These are phyloP conservation scores for Neophaeococcomyces mojaviensis DNA, from an alignment of 2,329 filamentous ascomycete species.

Conservation along the genomic window DNA sequence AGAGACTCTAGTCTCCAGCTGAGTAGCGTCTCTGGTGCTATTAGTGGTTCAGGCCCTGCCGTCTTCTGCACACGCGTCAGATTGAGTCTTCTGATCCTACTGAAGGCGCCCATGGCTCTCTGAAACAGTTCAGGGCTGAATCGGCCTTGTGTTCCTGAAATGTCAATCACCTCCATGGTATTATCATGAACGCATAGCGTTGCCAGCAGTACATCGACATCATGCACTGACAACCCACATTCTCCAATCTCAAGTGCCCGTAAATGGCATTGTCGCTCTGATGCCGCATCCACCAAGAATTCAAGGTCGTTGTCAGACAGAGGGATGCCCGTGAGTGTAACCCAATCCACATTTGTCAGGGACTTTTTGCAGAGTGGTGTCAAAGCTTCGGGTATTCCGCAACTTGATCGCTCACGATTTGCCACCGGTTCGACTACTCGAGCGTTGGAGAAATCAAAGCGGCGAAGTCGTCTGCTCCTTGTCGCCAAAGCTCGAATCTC, in stretches of 20 bases:
- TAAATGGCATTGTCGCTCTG: constrained; percentile 56
- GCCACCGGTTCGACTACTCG: constrained; percentile 42
- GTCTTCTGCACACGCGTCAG: constrained; percentile 58
- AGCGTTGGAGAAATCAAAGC: constrained; percentile 54
- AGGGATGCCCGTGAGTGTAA: constrained; percentile 59
- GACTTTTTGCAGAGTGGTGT: constrained; percentile 61
- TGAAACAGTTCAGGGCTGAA: constrained; percentile 59
- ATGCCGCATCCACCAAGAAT: constrained; percentile 58
- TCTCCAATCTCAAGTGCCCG: constrained; percentile 61
- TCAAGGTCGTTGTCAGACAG: constrained; percentile 66
- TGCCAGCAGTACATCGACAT: constrained; percentile 53
- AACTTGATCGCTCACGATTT: constrained; percentile 51
- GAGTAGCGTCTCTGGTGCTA: constrained; percentile 58
- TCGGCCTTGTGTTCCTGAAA: constrained; percentile 60
- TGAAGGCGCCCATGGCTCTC: constrained; percentile 59
- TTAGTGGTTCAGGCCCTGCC: constrained; percentile 55
- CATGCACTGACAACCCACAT: constrained; percentile 47
- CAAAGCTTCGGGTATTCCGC: constrained; percentile 62
- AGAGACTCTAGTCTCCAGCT: constrained; percentile 62
- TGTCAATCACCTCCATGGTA: constrained; percentile 59
- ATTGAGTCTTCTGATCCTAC: constrained; percentile 58
- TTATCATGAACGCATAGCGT: constrained; percentile 57
- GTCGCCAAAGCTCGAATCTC: constrained; percentile 61
- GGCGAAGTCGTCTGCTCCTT: constrained; percentile 55
- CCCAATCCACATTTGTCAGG: constrained; percentile 64